Conservation (phyloP, 2,329 filamentous ascomycete genomes). For the Sordariomycetes sp. region DNA sequence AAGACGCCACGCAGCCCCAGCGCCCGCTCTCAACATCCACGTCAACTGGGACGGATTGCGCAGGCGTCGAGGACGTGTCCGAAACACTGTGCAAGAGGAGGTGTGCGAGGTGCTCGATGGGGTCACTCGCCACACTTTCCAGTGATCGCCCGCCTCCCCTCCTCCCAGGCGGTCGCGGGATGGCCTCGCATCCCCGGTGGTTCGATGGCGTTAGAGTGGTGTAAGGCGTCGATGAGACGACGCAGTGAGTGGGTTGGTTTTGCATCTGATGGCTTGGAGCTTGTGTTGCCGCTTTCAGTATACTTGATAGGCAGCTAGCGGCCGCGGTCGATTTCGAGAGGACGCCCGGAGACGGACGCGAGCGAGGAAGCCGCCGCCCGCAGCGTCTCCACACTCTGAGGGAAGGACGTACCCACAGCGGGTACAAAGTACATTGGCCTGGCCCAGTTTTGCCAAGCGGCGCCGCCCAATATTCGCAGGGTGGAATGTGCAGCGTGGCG, state of each 20-base stretch:
- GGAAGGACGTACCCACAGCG: background rate
- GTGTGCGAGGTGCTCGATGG: background rate
- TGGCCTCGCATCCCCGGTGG: background rate
- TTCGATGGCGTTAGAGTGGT: constrained; percentile 1
- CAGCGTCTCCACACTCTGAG: background rate
- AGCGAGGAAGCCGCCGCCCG: background rate
- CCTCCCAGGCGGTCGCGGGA: background rate
- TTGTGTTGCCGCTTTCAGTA: background rate
- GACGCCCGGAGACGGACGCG: background rate
- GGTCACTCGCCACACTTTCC: background rate
- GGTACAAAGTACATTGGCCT: background rate
- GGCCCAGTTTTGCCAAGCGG: background rate
- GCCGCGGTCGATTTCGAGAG: background rate
- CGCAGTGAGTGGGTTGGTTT: background rate
- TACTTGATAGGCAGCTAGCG: background rate
- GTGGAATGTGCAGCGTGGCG: background rate
- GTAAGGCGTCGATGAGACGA: background rate
- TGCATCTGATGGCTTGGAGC: background rate
- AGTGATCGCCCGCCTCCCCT: background rate
- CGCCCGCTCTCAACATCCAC: background rate
- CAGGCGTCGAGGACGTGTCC: background rate
- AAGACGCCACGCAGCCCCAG: background rate
- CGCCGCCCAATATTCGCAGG: background rate
- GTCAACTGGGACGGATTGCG: background rate
- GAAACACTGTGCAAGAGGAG: background rate